phyloP scores from a whole-genome alignment of 2,329 filamentous ascomycete genomes.

The Pseudogymnoascus sp. region DNA sequence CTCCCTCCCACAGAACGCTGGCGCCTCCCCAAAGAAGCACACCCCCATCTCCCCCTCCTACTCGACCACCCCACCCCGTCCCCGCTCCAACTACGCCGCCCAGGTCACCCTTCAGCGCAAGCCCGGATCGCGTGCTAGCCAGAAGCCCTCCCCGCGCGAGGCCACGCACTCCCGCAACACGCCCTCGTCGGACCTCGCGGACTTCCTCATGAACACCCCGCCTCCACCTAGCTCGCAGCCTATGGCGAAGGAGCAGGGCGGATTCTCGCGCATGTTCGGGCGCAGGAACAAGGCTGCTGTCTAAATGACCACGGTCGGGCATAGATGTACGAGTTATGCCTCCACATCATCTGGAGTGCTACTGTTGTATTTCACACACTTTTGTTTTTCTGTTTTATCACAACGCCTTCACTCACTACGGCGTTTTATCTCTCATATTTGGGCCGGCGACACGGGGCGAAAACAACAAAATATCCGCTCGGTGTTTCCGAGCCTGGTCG shows the following conservation, averaged over 20 bases:
- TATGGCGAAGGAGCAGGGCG: conserved; percentile 10
- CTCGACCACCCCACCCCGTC: conserved; percentile 42
- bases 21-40: conserved; percentile 32
- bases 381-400: neutral
- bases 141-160: conserved; percentile 52
- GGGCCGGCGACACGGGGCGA: neutral
- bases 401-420: neutral
- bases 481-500: neutral
- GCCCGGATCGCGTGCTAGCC: conserved; percentile 29
- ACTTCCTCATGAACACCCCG: conserved; percentile 63
- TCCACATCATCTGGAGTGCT: neutral
- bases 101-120: conserved; percentile 21
- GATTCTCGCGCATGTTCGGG: conserved; percentile 14
- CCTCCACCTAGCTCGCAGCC: conserved; percentile 39
- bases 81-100: conserved; percentile 17
- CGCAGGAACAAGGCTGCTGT: conserved; percentile 10
- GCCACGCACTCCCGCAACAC: conserved; percentile 26
- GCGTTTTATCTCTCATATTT: conserved; percentile 4
- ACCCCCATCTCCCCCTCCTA: conserved; percentile 34
- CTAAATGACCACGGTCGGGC: neutral
- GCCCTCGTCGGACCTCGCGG: conserved; percentile 50
- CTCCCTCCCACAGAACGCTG: conserved; percentile 24
- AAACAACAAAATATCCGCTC: neutral
- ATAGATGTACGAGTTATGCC: neutral
- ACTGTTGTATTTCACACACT: neutral